These are phyloP conservation scores for Ophiognomonia clavigignenti-juglandacearum DNA, from an alignment of 2,329 filamentous ascomycete genomes.

Conservation along the genomic window DNA sequence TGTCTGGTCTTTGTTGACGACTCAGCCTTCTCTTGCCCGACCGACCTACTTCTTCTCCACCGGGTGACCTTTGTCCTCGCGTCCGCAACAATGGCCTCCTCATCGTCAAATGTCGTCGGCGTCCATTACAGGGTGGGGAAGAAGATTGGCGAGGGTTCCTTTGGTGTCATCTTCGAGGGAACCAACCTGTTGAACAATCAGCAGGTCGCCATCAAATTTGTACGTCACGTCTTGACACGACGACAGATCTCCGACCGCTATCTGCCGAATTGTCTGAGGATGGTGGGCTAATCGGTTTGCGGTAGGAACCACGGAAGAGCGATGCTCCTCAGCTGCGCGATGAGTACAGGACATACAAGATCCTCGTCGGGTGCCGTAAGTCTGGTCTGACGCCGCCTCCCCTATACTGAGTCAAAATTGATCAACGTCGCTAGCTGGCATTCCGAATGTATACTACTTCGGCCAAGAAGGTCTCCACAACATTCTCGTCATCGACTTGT, in stretches of 20 bases:
- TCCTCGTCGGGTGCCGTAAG: slow-evolving; percentile 97
- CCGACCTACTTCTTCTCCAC: neutral
- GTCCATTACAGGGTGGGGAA: slow-evolving; percentile 98
- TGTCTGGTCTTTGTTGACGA: slow-evolving; percentile 9
- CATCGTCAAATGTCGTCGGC: slow-evolving; percentile 94
- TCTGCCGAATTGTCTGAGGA: neutral
- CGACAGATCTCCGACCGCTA: neutral
- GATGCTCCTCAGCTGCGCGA: slow-evolving; percentile 96
- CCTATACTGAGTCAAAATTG: neutral
- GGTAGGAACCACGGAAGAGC: slow-evolving; percentile 95
- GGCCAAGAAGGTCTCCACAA: slow-evolving; percentile 98
- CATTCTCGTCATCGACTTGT: slow-evolving; percentile 94
- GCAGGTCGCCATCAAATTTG: slow-evolving; percentile 99
- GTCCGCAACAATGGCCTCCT: slow-evolving; percentile 64
- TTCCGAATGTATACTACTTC: slow-evolving; percentile 99
- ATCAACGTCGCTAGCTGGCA: slow-evolving; percentile 62
- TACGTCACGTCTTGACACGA: slow-evolving; percentile 43
- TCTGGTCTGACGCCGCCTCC: slow-evolving; percentile 24
- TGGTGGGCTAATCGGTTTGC: slow-evolving; percentile 13
- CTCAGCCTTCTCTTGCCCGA: slow-evolving; percentile 1
- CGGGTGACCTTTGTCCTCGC: slow-evolving; percentile 4
- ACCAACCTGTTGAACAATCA: slow-evolving; percentile 99
- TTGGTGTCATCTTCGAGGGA: slow-evolving; percentile 97
- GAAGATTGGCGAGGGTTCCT: slow-evolving; percentile 98
- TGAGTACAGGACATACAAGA: slow-evolving; percentile 99